phyloP scores from a whole-genome alignment of 257 asterid species.

The Jacaranda mimosifolia region DNA sequence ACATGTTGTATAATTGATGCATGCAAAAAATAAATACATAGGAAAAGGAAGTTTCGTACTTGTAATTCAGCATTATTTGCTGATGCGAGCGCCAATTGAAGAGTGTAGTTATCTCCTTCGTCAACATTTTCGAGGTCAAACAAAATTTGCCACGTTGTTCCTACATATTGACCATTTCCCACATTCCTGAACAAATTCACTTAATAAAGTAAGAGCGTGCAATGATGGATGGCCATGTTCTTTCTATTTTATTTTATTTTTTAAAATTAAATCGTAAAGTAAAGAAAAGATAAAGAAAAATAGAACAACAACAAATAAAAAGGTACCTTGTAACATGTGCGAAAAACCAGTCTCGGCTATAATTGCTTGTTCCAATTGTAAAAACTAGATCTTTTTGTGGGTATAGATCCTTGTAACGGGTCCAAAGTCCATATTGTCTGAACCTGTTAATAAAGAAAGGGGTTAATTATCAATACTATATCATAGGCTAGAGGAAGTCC shows the following conservation, averaged over 20 bases:
- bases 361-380: conserved; percentile 55
- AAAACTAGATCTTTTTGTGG: conserved; percentile 55
- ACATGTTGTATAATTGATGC: too few species aligned
- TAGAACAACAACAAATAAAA: not conserved
- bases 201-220: not conserved
- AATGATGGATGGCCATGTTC: too few species aligned
- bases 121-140: conserved; percentile 46
- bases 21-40: too few species aligned
- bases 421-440: conserved; percentile 74
- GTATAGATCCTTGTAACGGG: conserved; percentile 49
- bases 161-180: conserved; percentile 32
- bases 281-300: not conserved
- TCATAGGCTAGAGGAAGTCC: too few species aligned
- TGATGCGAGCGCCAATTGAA: conserved; percentile 78
- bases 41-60: conserved; percentile 37
- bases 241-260: too few species aligned
- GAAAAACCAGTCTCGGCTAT: conserved; percentile 65
- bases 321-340: conserved; percentile 64
- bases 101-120: conserved; percentile 57
- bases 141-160: conserved; percentile 71
- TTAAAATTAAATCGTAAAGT: too few species aligned
- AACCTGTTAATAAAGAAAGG: conserved; percentile 43
- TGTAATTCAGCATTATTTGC: conserved; percentile 59
- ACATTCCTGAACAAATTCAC: conserved; percentile 45
- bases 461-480: not conserved